Conservation (phyloP, 495 filamentous ascomycete species). For the Neurospora sp. region DNA sequence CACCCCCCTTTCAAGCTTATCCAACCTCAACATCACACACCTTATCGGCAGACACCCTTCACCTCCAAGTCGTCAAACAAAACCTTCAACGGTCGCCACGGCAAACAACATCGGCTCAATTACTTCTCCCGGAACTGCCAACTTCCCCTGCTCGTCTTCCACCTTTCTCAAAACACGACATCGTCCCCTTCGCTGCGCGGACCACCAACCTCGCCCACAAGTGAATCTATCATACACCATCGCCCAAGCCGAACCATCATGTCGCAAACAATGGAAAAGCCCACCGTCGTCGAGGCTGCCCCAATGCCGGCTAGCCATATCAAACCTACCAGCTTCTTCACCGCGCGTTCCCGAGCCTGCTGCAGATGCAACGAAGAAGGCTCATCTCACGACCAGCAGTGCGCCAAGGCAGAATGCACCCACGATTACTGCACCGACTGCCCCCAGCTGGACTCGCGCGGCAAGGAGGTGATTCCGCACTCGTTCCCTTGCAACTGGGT, state of each 20-base stretch:
- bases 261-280: neutral
- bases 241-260: neutral
- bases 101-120: neutral
- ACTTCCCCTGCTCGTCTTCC: neutral
- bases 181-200: neutral
- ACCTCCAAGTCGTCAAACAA: neutral
- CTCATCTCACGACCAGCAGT: neutral
- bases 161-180: neutral
- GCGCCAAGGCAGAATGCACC: neutral
- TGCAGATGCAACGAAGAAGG: constrained; percentile 9
- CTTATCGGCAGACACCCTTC: neutral
- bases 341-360: constrained; percentile 4
- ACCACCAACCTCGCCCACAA: neutral
- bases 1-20: neutral
- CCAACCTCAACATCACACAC: neutral
- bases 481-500: constrained; percentile 18
- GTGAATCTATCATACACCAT: neutral
- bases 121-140: neutral
- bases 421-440: constrained; percentile 9
- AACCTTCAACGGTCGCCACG: neutral
- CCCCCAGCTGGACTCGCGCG: constrained; percentile 2
- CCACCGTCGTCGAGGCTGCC: neutral
- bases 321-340: constrained; percentile 9
- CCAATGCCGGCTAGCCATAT: constrained; percentile 8
- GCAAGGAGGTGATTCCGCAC: constrained; percentile 8